Conservation (phyloP, 164 flowering plant species). For the Annona squamosa region DNA sequence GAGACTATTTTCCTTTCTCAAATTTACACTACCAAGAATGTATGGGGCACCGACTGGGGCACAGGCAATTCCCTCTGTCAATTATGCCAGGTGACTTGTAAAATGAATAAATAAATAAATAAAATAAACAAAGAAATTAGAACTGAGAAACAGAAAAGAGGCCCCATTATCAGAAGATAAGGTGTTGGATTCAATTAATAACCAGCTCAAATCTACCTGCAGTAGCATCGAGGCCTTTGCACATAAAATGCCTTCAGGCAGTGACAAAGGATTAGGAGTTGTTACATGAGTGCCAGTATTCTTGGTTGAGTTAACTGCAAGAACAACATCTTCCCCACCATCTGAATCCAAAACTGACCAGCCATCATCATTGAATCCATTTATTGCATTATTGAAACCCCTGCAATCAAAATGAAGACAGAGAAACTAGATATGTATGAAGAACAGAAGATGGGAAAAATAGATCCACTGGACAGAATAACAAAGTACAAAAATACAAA, state of each 20-base stretch:
- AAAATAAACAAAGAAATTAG: not conserved
- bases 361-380: conserved; percentile 89
- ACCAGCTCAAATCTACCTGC: conserved; percentile 45
- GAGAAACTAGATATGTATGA: not conserved
- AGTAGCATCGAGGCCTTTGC: conserved; percentile 96
- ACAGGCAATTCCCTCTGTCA: no score
- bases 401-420: conserved; percentile 23
- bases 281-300: conserved; percentile 29
- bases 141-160: not conserved
- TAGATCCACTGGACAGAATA: not conserved
- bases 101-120: not conserved
- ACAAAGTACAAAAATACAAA: not conserved
- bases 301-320: conserved; percentile 64
- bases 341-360: conserved; percentile 75
- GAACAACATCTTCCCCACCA: conserved; percentile 71
- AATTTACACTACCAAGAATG: no score
- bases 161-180: not conserved
- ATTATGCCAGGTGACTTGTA: not conserved
- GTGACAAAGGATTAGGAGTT: conserved; percentile 37
- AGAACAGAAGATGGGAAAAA: not conserved
- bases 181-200: not conserved
- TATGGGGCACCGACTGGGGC: no score
- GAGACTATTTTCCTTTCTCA: no score
- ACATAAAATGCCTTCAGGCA: conserved; percentile 75
- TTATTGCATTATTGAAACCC: conserved; percentile 90